Evolutionary conservation across 768 basidiomycete genomes (phyloP), one percentile per base, ranked within the genome.

Genomic region (Auricularia heimuer): DNA sequence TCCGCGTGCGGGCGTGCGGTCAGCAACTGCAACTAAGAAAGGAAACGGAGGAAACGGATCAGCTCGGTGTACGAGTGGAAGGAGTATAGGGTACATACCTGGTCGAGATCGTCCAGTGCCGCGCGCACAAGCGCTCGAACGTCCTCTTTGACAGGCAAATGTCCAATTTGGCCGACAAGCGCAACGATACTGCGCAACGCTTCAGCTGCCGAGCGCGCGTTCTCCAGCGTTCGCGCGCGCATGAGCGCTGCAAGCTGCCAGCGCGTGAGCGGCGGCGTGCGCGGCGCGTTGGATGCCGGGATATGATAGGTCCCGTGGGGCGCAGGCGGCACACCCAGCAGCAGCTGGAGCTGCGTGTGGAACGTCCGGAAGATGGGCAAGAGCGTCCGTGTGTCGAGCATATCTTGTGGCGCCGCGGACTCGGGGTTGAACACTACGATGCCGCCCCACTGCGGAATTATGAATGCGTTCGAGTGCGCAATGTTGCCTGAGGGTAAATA

Each of bases 401-500:
- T 73, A 68, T 51, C 71, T 62, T 65, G 66, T 51, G 71, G 64
- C 14, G 39, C 12, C 3, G 64, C 47, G 65, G 63, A 21, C 42
- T 77, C 75, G 39, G 83, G 83, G 72, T 94, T 93, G 69, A 84
- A 77, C 65, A 98, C 81, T 64, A 89, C 82, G 63, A 98, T 88
- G 29, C 93, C 87, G 39, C 96, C 96, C 88, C 92, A 95, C 74
- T 98, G 96, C 0, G 96, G 95, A 0, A 95, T 79, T 21, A 96
- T 81, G 78, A 98, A 98, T 7, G 93, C 84, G 61, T 78, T 80
- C 6, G 85, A 85, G 3, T 75, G 70, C 21, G 81, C 80, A 0
- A 77, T 73, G 6, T 69, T 73, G 24, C 81, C 89, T 88, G 71
- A 63, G n/a, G 10, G 24, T 66, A 37, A 42, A 61, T 14, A 35